Percentiles rank a stretch among this genome's conserved stretches.
Evolutionary conservation across 2,329 filamentous ascomycete species (phyloP).

Genomic region (Fusarium bactridioides): DNA sequence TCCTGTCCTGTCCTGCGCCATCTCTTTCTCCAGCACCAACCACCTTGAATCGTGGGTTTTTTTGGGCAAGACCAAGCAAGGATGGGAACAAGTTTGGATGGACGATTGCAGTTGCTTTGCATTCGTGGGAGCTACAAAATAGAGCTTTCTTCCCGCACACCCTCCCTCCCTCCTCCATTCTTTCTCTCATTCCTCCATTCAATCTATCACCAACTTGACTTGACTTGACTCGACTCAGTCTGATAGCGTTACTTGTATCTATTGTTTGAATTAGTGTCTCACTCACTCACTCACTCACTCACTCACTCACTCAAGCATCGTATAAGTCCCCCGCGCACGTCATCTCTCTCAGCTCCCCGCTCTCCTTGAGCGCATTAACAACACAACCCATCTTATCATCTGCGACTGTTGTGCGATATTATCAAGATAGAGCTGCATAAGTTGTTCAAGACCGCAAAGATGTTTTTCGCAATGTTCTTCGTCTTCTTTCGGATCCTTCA

Average conservation of each 20-base stretch:
- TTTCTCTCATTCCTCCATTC: not conserved
- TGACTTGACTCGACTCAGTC: not conserved
- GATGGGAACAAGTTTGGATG: conserved; percentile 12
- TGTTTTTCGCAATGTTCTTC: conserved; percentile 71
- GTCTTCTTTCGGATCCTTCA: conserved; percentile 68
- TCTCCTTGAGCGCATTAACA: not conserved
- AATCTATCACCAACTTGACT: not conserved
- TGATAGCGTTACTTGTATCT: not conserved
- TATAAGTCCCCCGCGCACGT: conserved; percentile 16
- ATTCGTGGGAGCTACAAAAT: conserved; percentile 26
- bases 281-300: not conserved
- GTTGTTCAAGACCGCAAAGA: conserved; percentile 46
- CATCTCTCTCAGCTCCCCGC: not conserved
- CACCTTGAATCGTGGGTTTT: conserved; percentile 9
- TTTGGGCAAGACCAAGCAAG: not conserved
- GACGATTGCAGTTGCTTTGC: not conserved
- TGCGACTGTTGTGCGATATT: not conserved
- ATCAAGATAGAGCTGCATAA: not conserved
- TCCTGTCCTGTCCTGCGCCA: conserved; percentile 24
- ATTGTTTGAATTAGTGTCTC: not conserved
- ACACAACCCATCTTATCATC: not conserved
- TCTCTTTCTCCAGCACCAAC: conserved; percentile 32
- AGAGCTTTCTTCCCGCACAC: conserved; percentile 19
- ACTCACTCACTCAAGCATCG: not conserved
- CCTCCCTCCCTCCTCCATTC: not conserved